Evolutionary conservation across 495 filamentous ascomycete genomes (phyloP), one percentile per base, ranked within the genome.

Genomic region (Patellaria atrata): DNA sequence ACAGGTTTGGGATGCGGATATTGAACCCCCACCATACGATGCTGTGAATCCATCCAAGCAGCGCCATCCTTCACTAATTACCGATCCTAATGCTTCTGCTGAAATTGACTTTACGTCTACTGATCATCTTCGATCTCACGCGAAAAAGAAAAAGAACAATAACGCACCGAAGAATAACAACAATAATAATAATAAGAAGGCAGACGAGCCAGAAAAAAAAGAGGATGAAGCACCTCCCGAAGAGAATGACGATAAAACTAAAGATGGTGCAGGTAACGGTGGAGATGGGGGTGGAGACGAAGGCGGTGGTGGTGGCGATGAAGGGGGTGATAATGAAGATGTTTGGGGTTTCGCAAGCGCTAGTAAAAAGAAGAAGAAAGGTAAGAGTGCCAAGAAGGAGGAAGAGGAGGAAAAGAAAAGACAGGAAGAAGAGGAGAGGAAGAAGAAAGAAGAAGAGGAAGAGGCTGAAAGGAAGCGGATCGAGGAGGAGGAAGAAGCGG

Each of bases 261-360:
- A 40, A 1, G 51, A 51, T 25, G 52, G 42, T 10, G 38, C 35
- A n/a, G 53, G 38, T 13, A 43, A 47, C 5, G 48, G 36, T 12
- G 50, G 41, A 8, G 43, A 43, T 33, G 52, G 40, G 21, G 55
- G 44, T n/a, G 52, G 41, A 15, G 57, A 47, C 14, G 55, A 53
- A 8, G 58, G 58, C 4, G 56, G 58, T 27, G 53, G 49, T 10
- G 57, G 53, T 10, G 57, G 45, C 7, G 50, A 58, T 17, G 51
- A 56, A 18, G 40, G 53, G 15, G 53, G 56, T 5, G 35, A 38
- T 10, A 43, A 38, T 13, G 52, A 51, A 22, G 53, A 53, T 44
- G 17, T 18, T 11, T 56, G 54, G 54, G 54, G 35, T n/a, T n/a
- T n/a, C 23, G 17, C 16, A 15, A 52, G 49, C 53, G 40, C 40